Conservation (phyloP, 2,329 filamentous ascomycete species). For the Fusarium piperis region DNA sequence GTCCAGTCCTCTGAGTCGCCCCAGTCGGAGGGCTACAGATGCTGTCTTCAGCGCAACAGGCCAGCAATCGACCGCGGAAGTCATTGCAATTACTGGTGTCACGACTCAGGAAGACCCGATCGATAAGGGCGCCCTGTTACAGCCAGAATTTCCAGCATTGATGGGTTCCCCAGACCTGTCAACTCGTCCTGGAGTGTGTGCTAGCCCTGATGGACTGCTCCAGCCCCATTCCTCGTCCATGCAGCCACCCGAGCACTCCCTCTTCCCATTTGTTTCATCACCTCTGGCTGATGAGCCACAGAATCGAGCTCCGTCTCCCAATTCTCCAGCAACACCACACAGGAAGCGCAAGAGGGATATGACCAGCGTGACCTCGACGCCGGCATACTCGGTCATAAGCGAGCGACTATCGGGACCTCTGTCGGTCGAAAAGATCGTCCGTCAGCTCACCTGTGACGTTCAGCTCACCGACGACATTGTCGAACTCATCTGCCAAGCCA, state of each 20-base stretch:
- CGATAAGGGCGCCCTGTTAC: neutral
- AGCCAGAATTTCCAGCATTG: neutral
- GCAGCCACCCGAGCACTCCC: neutral
- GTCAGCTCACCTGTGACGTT: neutral
- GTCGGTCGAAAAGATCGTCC: neutral
- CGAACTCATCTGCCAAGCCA: neutral
- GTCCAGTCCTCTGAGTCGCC: neutral
- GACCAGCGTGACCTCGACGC: accelerated
- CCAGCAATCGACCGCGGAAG: neutral
- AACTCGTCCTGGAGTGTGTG: neutral
- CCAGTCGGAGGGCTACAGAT: neutral
- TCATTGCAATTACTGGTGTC: neutral
- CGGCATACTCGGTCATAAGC: neutral
- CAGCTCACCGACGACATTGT: neutral
- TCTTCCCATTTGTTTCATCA: neutral
- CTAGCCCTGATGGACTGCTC: neutral
- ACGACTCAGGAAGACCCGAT: neutral
- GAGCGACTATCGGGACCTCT: neutral
- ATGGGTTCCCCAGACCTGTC: neutral
- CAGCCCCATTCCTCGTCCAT: neutral
- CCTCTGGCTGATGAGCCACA: neutral
- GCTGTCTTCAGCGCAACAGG: neutral
- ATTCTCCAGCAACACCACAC: neutral
- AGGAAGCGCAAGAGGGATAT: slow-evolving; percentile 9
- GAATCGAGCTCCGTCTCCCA: neutral